phyloP scores from a whole-genome alignment of 495 filamentous ascomycete genomes.

The Thermochaetoides thermophila region DNA sequence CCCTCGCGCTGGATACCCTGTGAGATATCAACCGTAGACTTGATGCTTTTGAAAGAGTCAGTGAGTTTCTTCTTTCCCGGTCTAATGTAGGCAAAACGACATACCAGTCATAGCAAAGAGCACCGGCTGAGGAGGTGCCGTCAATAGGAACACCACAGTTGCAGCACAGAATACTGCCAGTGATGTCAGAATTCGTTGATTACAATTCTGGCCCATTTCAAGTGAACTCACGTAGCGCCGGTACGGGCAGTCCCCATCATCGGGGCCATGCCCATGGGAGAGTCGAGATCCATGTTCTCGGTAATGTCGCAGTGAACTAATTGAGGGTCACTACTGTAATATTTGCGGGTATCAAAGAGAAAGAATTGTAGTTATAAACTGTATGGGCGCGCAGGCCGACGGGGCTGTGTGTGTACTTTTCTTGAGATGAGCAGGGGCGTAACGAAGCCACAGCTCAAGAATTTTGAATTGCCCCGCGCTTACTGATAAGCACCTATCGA shows the following conservation, averaged over 20 bases:
- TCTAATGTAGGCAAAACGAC: neutral
- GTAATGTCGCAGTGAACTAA: neutral
- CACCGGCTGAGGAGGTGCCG: conserved; percentile 71
- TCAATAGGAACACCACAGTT: conserved; percentile 91
- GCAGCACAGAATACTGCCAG: conserved; percentile 73
- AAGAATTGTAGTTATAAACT: no score
- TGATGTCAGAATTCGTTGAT: conserved; percentile 3
- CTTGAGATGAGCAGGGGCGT: no score
- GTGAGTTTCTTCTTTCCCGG: neutral
- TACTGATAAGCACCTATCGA: conserved; percentile 12
- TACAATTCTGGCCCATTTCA: neutral
- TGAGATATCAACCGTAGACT: conserved; percentile 86
- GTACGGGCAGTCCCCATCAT: conserved; percentile 31
- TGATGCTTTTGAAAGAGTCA: conserved; percentile 34
- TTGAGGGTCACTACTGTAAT: neutral
- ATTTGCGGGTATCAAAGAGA: neutral
- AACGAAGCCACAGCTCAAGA: no score
- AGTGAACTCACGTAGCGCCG: conserved; percentile 40
- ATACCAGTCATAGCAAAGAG: conserved; percentile 76
- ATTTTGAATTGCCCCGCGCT: conserved; percentile 5
- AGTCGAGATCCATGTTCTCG: conserved; percentile 51
- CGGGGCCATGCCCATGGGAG: conserved; percentile 39
- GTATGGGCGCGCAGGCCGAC: no score
- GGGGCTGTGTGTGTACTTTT: no score
- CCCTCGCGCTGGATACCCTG: conserved; percentile 78